phyloP scores from a whole-genome alignment of 805 yeast genomes.

The Grigorovia humatica region DNA sequence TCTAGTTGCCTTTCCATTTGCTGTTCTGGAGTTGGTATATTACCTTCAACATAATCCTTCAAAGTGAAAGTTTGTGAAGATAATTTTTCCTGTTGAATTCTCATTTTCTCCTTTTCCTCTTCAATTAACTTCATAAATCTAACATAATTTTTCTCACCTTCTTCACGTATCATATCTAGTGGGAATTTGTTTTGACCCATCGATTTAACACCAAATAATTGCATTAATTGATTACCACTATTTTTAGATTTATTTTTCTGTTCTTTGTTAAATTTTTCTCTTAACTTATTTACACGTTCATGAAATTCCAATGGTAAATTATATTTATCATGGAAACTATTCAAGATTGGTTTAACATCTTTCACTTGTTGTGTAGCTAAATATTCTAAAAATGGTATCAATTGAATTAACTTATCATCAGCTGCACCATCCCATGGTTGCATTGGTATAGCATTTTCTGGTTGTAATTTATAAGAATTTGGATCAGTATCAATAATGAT shows the following conservation, averaged over 20 bases:
- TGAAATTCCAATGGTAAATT: conserved; percentile 71
- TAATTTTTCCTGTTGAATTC: conserved; percentile 66
- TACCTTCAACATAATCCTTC: conserved; percentile 78
- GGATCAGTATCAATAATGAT: conserved; percentile 70
- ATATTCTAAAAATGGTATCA: conserved; percentile 91
- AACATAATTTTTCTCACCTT: conserved; percentile 82
- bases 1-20: conserved; percentile 34
- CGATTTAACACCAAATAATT: conserved; percentile 48
- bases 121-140: conserved; percentile 72
- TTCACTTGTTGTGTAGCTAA: conserved; percentile 74
- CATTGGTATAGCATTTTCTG: conserved; percentile 85
- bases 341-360: conserved; percentile 84
- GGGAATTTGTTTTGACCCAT: conserved; percentile 40
- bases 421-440: conserved; percentile 79
- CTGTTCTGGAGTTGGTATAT: conserved; percentile 67
- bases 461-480: conserved; percentile 68
- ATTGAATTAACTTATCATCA: conserved; percentile 66
- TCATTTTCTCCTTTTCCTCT: conserved; percentile 61
- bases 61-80: conserved; percentile 77
- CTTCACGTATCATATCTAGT: conserved; percentile 79
- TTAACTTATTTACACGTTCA: conserved; percentile 63
- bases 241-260: conserved; percentile 31
- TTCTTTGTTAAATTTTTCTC: conserved; percentile 59
- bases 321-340: conserved; percentile 56
- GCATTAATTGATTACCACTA: conserved; percentile 42